phyloP scores from a whole-genome alignment of 1,284 basidiomycete species.

The Baeospora myosura region DNA sequence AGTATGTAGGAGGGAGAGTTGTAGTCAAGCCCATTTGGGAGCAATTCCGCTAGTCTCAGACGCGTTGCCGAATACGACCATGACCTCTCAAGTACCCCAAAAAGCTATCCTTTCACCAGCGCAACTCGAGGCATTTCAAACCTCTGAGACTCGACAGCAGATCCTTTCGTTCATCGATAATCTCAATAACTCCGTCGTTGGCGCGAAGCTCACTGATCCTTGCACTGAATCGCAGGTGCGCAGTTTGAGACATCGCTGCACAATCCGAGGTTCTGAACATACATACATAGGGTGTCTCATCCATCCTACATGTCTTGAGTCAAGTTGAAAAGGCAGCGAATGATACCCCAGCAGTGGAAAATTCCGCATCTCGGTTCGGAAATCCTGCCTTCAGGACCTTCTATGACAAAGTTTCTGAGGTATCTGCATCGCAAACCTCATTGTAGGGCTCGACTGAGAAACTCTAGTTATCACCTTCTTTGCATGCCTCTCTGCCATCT shows the following conservation, averaged over 20 bases:
- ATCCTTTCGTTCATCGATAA: conserved; percentile 70
- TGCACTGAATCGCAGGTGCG: conserved; percentile 53
- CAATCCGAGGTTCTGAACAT: conserved; percentile 6
- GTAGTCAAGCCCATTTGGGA: too few species aligned
- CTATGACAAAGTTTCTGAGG: conserved; percentile 76
- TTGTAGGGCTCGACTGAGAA: conserved; percentile 5
- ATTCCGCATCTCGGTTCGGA: conserved; percentile 89
- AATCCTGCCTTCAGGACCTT: conserved; percentile 95
- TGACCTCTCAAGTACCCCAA: conserved; percentile 25
- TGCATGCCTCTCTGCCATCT: conserved; percentile 54
- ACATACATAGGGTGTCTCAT: conserved; percentile 46
- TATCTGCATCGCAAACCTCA: conserved; percentile 20
- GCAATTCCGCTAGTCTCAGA: too few species aligned
- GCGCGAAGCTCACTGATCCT: conserved; percentile 68
- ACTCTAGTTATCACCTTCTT: conserved; percentile 33
- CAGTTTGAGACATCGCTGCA: conserved; percentile 12
- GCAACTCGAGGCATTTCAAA: conserved; percentile 81
- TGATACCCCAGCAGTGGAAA: conserved; percentile 81
- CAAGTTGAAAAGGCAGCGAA: conserved; percentile 61
- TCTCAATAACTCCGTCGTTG: conserved; percentile 74
- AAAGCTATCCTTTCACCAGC: conserved; percentile 78
- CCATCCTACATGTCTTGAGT: conserved; percentile 60
- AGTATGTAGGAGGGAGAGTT: too few species aligned
- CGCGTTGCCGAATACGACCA: not conserved
- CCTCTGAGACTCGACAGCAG: conserved; percentile 63